These are phyloP conservation scores for Ceriops decandra DNA, from an alignment of 345 rosid genomes.

Conservation along the genomic window DNA sequence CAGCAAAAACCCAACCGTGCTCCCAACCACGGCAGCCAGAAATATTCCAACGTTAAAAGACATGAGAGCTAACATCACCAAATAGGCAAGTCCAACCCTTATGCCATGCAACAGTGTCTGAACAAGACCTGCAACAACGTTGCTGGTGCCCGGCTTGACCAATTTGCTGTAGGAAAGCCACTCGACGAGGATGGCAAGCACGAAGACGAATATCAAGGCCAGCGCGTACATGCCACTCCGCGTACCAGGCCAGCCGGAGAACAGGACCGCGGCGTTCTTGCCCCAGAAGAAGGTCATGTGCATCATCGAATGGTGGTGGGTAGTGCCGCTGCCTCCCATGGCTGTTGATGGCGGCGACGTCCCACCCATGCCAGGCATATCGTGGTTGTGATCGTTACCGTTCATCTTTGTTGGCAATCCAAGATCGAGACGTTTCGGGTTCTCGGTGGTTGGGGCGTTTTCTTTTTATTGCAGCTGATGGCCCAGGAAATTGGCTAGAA, in stretches of 20 bases:
- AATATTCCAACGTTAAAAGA: slow-evolving; percentile 28
- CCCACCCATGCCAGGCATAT: too few relatives aligned
- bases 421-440: too few relatives aligned
- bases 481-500: too few relatives aligned
- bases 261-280: slow-evolving; percentile 13
- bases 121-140: slow-evolving; percentile 10
- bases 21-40: slow-evolving; percentile 28
- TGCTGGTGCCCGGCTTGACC: slow-evolving; percentile 2
- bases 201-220: slow-evolving; percentile 30
- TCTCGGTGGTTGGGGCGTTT: too few relatives aligned
- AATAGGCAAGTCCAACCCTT: slow-evolving; percentile 22
- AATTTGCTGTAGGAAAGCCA: slow-evolving; percentile 34
- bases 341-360: too few relatives aligned
- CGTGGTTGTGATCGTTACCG: too few relatives aligned
- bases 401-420: too few relatives aligned
- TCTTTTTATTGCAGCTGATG: too few relatives aligned
- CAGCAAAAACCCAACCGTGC: slow-evolving; percentile 28
- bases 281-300: slow-evolving; percentile 33
- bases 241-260: slow-evolving; percentile 35
- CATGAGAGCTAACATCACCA: slow-evolving; percentile 40
- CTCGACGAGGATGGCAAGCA: slow-evolving; percentile 32
- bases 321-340: too few relatives aligned
- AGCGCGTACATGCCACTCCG: slow-evolving; percentile 16
- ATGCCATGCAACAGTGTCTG: slow-evolving; percentile 23
- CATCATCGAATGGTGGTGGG: neutral